Conservation (phyloP, 495 filamentous ascomycete genomes). For the Geopyxis carbonaria region DNA sequence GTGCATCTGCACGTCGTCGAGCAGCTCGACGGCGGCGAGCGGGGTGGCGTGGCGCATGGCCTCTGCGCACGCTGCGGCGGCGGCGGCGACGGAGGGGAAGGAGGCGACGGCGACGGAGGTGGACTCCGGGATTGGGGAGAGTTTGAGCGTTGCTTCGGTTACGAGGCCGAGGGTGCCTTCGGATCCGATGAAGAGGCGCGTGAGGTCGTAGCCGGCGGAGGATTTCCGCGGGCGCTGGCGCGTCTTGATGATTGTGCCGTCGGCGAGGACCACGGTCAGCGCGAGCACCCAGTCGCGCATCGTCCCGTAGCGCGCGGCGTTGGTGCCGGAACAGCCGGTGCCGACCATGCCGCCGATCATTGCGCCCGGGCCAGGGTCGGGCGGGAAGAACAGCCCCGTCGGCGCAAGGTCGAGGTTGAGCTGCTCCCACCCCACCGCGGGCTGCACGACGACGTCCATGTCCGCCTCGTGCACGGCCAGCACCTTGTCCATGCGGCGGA, state of each 20-base stretch:
- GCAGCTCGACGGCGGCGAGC: conserved; percentile 75
- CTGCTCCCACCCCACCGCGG: conserved; percentile 60
- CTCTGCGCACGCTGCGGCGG: conserved; percentile 62
- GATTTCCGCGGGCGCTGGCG: conserved; percentile 59
- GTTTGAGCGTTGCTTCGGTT: conserved; percentile 70
- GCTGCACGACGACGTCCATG: conserved; percentile 67
- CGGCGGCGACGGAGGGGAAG: conserved; percentile 60
- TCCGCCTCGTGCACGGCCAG: conserved; percentile 53
- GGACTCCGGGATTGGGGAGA: conserved; percentile 58
- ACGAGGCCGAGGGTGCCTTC: conserved; percentile 84
- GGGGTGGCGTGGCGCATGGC: conserved; percentile 67
- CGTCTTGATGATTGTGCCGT: conserved; percentile 85
- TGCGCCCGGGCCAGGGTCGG: conserved; percentile 64
- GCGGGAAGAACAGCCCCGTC: conserved; percentile 62
- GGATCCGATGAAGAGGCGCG: conserved; percentile 70
- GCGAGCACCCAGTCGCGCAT: conserved; percentile 94
- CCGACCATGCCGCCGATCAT: conserved; percentile 95
- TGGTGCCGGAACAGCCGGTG: conserved; percentile 84
- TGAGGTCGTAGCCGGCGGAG: conserved; percentile 76
- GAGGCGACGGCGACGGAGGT: conserved; percentile 71
- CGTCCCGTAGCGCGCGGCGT: conserved; percentile 83
- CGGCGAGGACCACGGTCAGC: conserved; percentile 80
- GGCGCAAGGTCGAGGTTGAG: conserved; percentile 55
- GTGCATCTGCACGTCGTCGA: conserved; percentile 89
- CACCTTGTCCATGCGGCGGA: conserved; percentile 58